Base-by-base conservation (phyloP, 164 flowering plant species). In the Protea cynaroides region DNA sequence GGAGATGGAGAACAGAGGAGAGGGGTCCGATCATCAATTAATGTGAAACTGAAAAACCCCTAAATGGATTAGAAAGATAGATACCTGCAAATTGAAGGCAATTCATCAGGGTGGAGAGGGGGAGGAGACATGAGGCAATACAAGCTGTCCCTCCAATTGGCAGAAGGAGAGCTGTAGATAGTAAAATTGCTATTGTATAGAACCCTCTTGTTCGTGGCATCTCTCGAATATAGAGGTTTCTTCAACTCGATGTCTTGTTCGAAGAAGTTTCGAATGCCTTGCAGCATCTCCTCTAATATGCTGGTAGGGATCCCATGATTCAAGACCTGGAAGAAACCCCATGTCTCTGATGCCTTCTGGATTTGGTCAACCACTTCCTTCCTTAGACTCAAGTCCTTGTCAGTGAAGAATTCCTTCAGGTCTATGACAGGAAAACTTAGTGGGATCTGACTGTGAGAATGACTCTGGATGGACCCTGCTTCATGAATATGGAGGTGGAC, bases 141-240 rank as follows among this genome's bases (percentile, higher is more conserved):
- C 40, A 80, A 23, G 2, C 69, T 69, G 29, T 82, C 82, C 53
- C 78, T 78, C 84, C 84, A 82, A 29, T 66, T 73, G 0, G 76
- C 76, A 0, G 67, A 56, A 0, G 57, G 40, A 6, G 71, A 49
- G 0, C 19, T 40, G 59, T 59, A 75, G 19, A 78, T 56, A 66
- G 80, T 78, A 59, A 62, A 71, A 29, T 75, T 79, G 64, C 75
- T 63, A 7, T 57, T 61, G 22, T 24, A 74, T 7, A 19, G 63
- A 8, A 83, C 60, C 14, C 34, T 29, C 34, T 18, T 67, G 22
- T 36, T 17, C 0, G 0, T 0, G 40, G 17, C 12, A 44, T 84
- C 79, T 7, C 84, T 69, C 1, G 81, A 17, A 40, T 80, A 81
- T 18, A 53, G 67, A 24, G 46, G 3, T 63, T 65, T 68, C 72